Percentiles rank a stretch among this genome's conserved stretches.
Evolutionary conservation across 306 rosid genomes (phyloP).

Genomic region (Casuarina cunninghamiana): DNA sequence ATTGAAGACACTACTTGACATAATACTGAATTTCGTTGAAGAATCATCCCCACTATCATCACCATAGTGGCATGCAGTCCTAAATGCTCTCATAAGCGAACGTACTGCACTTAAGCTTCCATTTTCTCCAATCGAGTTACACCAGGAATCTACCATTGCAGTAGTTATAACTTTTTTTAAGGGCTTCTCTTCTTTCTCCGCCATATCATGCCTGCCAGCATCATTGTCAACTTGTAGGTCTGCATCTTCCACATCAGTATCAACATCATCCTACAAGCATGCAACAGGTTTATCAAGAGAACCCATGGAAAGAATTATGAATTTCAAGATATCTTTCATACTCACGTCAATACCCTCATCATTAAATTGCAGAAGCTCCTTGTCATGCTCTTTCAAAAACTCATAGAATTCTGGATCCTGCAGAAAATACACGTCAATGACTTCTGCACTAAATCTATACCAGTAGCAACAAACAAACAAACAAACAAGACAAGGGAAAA

Average conservation of each 20-base stretch:
- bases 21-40: conserved; percentile 52
- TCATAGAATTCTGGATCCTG: conserved; percentile 87
- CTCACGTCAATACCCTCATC: conserved; percentile 74
- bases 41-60: conserved; percentile 70
- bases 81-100: conserved; percentile 73
- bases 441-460: too few species aligned
- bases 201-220: conserved; percentile 16
- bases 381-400: conserved; percentile 55
- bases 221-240: conserved; percentile 42
- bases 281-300: conserved; percentile 11
- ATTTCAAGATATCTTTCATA: not conserved
- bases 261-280: conserved; percentile 59
- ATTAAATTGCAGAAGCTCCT: conserved; percentile 55
- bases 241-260: conserved; percentile 49
- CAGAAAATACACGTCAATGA: too few species aligned
- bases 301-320: not conserved
- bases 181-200: conserved; percentile 39
- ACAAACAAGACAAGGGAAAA: too few species aligned
- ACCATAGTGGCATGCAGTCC: conserved; percentile 93
- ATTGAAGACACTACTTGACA: conserved; percentile 87
- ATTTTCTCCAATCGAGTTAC: conserved; percentile 54
- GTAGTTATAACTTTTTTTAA: conserved; percentile 56
- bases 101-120: conserved; percentile 64
- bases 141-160: conserved; percentile 82
- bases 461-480: conserved; percentile 1